Percentiles rank a stretch among this genome's conserved stretches.
These are phyloP conservation scores for Leccinum pachyderme DNA, from an alignment of 1,284 basidiomycete species.

Conservation along the genomic window DNA sequence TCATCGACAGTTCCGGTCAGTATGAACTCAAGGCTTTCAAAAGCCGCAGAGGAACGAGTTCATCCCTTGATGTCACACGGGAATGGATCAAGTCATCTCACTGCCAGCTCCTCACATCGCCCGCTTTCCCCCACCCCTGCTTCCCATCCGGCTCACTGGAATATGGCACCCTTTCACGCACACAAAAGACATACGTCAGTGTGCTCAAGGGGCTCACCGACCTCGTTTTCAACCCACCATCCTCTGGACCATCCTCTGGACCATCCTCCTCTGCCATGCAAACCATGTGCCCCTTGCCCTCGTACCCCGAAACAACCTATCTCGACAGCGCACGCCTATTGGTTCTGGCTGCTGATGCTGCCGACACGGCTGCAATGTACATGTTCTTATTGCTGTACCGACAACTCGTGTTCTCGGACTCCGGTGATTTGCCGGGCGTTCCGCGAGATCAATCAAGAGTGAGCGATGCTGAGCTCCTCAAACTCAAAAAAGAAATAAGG, in stretches of 20 bases:
- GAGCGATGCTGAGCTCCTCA: conserved; percentile 50
- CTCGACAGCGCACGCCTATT: conserved; percentile 78
- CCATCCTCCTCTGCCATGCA: conserved; percentile 36
- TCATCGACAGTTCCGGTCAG: conserved; percentile 77
- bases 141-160: conserved; percentile 40
- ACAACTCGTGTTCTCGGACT: conserved; percentile 58
- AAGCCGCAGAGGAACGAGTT: conserved; percentile 48
- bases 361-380: conserved; percentile 75
- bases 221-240: conserved; percentile 63
- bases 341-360: conserved; percentile 68
- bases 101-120: conserved; percentile 37
- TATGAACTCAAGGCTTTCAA: conserved; percentile 83
- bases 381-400: conserved; percentile 82
- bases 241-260: conserved; percentile 41
- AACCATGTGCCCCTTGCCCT: conserved; percentile 38
- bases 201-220: conserved; percentile 68
- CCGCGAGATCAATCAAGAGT: conserved; percentile 34
- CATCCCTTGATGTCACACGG: conserved; percentile 55
- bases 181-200: conserved; percentile 55
- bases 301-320: conserved; percentile 80
- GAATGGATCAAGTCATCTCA: conserved; percentile 58
- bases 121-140: conserved; percentile 42
- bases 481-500: conserved; percentile 74
- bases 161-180: conserved; percentile 45
- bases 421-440: conserved; percentile 22